Percentiles rank a stretch among this genome's conserved stretches.
These are phyloP conservation scores for Coprinopsis strossmayeri DNA, from an alignment of 768 basidiomycete genomes.

Conservation along the genomic window DNA sequence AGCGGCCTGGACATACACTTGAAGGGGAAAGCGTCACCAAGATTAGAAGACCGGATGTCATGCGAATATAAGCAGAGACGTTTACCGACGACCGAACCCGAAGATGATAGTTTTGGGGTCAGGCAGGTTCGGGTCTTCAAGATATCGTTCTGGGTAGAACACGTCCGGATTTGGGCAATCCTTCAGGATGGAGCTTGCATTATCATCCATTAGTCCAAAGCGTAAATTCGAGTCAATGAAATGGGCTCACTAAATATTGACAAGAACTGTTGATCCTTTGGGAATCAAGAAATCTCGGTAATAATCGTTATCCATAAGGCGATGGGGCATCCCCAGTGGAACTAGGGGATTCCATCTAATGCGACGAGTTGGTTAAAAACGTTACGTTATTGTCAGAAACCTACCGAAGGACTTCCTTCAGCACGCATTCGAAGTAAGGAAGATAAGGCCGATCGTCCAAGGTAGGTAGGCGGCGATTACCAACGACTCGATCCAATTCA, in stretches of 20 bases:
- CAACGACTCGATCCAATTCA: conserved; percentile 44
- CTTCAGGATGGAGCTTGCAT: conserved; percentile 33
- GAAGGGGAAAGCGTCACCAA: conserved; percentile 1
- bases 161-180: conserved; percentile 37
- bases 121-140: conserved; percentile 28
- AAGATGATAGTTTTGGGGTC: conserved; percentile 47
- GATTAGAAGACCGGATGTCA: background rate
- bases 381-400: conserved; percentile 8
- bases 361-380: too few species aligned
- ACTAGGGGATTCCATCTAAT: conserved; percentile 43
- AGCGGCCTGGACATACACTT: conserved; percentile 49
- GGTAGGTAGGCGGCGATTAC: conserved; percentile 39
- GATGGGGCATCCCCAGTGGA: conserved; percentile 46
- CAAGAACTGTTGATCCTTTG: conserved; percentile 34
- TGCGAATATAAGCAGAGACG: conserved; percentile 2
- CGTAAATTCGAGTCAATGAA: background rate
- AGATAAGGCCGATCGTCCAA: conserved; percentile 35
- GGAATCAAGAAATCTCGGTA: conserved; percentile 42
- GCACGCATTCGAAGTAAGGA: conserved; percentile 40
- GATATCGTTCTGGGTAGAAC: conserved; percentile 47
- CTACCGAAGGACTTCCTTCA: conserved; percentile 43
- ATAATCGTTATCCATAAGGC: conserved; percentile 43
- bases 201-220: background rate
- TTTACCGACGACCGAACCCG: conserved; percentile 52
- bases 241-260: conserved; percentile 35